phyloP scores from a whole-genome alignment of 306 rosid genomes.

The Trifolium pratense region DNA sequence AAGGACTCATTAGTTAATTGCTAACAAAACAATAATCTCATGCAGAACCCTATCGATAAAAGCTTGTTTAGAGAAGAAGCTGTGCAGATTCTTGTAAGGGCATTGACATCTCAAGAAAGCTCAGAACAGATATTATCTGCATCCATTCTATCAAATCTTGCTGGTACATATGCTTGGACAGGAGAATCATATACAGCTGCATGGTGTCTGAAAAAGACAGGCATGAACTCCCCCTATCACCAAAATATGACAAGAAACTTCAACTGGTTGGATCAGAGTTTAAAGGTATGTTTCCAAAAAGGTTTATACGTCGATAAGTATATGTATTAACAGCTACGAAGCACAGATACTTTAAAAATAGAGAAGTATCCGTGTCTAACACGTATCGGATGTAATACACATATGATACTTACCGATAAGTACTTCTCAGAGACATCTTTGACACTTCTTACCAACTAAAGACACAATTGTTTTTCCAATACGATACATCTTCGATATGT shows the following conservation, averaged over 20 bases:
- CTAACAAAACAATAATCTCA: constrained; percentile 30
- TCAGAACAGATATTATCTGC: constrained; percentile 68
- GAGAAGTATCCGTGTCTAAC: neutral
- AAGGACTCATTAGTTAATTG: constrained; percentile 12
- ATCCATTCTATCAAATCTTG: constrained; percentile 75
- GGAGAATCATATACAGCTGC: constrained; percentile 82
- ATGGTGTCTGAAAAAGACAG: constrained; percentile 76
- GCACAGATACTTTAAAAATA: neutral
- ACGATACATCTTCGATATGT: neutral
- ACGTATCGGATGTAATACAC: neutral
- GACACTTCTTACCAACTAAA: neutral
- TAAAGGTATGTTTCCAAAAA: constrained; percentile 56
- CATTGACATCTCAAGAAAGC: constrained; percentile 62
- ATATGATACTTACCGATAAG: neutral
- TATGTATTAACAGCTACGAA: neutral
- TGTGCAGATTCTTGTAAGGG: constrained; percentile 58
- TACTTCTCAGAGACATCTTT: neutral
- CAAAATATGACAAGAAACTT: constrained; percentile 68
- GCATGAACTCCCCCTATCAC: constrained; percentile 60
- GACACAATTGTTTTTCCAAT: neutral
- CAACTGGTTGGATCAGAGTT: constrained; percentile 65
- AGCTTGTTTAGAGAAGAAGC: constrained; percentile 63
- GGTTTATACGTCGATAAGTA: constrained; percentile 22
- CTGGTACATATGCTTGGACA: constrained; percentile 75
- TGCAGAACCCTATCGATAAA: constrained; percentile 60